Conservation (phyloP, 129 eudicot genomes). For the sunflower (Helianthus annuus) region HanXRQr2.0-SUNRISE NC_035437.2:20095722-20096221, state of each 20-base stretch:
- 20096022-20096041: slow-evolving; percentile 93
- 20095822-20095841: not conserved
- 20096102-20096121: no score
- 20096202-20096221: no score
- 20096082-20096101: not conserved
- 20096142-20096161: not conserved
- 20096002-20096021: slow-evolving; percentile 90
- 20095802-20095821: no score
- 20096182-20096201: no score
- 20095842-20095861: slow-evolving; percentile 70
- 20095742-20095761: no score
- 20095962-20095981: slow-evolving; percentile 96
- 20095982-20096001: slow-evolving; percentile 95
- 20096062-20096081: slow-evolving; percentile 23
- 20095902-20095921: slow-evolving; percentile 83
- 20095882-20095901: slow-evolving; percentile 95
- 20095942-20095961: slow-evolving; percentile 87
- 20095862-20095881: slow-evolving; percentile 74
- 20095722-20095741: no score
- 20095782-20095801: no score
- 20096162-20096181: not conserved
- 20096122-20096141: no score
- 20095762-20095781: no score
- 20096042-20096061: slow-evolving; percentile 95
- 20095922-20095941: slow-evolving; percentile 62